Evolutionary conservation across 345 rosid species (phyloP).

Genomic region (Salix udensis): DNA sequence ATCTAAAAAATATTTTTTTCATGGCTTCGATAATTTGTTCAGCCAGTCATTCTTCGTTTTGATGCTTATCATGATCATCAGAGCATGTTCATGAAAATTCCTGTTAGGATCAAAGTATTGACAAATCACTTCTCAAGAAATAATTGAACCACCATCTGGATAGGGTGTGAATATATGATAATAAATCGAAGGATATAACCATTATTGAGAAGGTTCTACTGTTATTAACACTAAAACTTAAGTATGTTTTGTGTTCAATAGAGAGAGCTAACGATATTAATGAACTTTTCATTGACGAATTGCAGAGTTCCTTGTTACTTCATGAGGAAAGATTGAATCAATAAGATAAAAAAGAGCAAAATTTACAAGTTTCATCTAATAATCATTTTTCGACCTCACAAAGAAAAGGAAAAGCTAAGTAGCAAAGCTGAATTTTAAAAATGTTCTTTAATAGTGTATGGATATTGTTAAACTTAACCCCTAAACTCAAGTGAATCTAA

Average conservation of each 20-base stretch:
- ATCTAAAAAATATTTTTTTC: no score
- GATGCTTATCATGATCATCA: neutral
- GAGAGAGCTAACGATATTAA: neutral
- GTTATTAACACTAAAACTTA: neutral
- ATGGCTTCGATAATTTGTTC: no score
- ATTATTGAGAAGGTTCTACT: neutral
- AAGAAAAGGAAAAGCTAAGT: no score
- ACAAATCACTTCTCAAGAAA: neutral
- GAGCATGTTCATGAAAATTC: accelerated
- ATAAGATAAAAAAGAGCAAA: neutral
- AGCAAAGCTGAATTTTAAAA: no score
- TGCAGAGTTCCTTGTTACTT: neutral
- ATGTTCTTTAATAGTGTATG: no score
- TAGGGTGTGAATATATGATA: no score
- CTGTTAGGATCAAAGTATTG: neutral
- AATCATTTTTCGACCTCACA: no score
- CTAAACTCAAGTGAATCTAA: no score
- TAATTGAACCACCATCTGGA: neutral
- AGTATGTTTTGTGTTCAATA: neutral
- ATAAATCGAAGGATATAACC: neutral
- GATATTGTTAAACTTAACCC: no score
- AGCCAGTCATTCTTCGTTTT: neutral
- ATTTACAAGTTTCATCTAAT: neutral
- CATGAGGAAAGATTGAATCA: neutral
- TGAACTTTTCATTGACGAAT: neutral